Conservation (phyloP, 495 filamentous ascomycete genomes). For the Clavariopsis aquatica region DNA sequence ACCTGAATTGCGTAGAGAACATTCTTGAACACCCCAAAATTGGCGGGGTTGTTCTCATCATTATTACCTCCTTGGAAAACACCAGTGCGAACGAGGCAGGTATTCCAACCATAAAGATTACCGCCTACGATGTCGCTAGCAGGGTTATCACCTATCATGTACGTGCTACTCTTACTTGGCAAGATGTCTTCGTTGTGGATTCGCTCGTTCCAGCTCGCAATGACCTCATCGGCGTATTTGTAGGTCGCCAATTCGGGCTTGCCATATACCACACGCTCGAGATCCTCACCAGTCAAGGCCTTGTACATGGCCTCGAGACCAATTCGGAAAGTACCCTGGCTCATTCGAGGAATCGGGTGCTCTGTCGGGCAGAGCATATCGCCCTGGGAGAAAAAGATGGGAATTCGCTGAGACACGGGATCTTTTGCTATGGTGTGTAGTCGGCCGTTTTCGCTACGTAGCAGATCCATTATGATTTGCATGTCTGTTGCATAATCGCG, state of each 20-base stretch:
- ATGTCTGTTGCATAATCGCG: constrained; percentile 82
- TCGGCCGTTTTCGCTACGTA: constrained; percentile 72
- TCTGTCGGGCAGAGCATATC: constrained; percentile 77
- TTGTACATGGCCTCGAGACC: constrained; percentile 78
- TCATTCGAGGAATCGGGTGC: constrained; percentile 71
- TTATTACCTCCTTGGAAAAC: constrained; percentile 57
- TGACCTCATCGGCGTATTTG: constrained; percentile 78
- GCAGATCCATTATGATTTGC: constrained; percentile 81
- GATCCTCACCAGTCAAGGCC: constrained; percentile 68
- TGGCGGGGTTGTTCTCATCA: constrained; percentile 43
- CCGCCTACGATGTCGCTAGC: constrained; percentile 76
- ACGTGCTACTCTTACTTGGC: constrained; percentile 62
- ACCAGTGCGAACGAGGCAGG: constrained; percentile 65
- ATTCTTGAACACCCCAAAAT: constrained; percentile 44
- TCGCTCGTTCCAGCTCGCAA: constrained; percentile 72
- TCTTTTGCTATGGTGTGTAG: constrained; percentile 68
- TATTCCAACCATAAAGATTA: constrained; percentile 84
- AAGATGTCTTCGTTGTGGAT: constrained; percentile 71
- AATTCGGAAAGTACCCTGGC: constrained; percentile 75
- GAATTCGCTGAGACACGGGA: constrained; percentile 67
- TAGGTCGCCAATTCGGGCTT: constrained; percentile 80
- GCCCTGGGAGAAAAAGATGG: constrained; percentile 75
- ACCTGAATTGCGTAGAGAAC: constrained; percentile 43
- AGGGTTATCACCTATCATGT: constrained; percentile 83
- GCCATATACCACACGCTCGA: constrained; percentile 82